These are phyloP conservation scores for Boletus tomentosulus DNA, from an alignment of 768 basidiomycete species.

Conservation along the genomic window DNA sequence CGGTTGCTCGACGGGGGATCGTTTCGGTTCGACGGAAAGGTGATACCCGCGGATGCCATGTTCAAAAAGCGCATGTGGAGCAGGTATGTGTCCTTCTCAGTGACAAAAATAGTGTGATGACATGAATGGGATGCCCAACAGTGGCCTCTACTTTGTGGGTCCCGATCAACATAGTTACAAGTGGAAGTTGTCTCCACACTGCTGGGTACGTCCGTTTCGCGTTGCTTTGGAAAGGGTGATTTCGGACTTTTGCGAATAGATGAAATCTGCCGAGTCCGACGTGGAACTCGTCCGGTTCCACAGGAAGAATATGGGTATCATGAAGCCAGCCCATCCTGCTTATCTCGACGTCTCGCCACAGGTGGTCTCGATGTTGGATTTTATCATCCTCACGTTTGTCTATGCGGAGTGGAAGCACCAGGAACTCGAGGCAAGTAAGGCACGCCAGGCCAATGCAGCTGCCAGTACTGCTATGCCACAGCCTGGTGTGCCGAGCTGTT, in stretches of 20 bases:
- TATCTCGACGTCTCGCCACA: conserved; percentile 9
- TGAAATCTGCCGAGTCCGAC: neutral
- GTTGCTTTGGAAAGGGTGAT: neutral
- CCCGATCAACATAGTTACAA: conserved; percentile 25
- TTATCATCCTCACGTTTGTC: conserved; percentile 14
- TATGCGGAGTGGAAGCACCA: neutral
- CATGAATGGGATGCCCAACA: no score
- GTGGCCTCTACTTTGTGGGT: conserved; percentile 20
- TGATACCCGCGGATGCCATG: neutral
- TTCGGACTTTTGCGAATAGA: neutral
- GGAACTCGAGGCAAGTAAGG: neutral
- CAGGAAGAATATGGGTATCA: neutral
- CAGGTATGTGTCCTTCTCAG: neutral
- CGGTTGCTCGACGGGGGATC: neutral
- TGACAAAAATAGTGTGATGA: no score
- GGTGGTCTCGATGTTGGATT: conserved; percentile 10
- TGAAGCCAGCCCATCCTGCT: neutral
- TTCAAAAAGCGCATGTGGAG: neutral
- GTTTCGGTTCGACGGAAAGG: conserved; percentile 4
- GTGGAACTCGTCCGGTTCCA: neutral
- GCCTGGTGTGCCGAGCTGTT: no score
- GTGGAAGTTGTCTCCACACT: conserved; percentile 19
- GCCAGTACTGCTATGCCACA: no score
- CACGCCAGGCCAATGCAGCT: no score
- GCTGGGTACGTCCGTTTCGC: conserved; percentile 10